These are phyloP conservation scores for Volvox carteri DNA, from an alignment of 163 green algal species.

Conservation along the genomic window DNA sequence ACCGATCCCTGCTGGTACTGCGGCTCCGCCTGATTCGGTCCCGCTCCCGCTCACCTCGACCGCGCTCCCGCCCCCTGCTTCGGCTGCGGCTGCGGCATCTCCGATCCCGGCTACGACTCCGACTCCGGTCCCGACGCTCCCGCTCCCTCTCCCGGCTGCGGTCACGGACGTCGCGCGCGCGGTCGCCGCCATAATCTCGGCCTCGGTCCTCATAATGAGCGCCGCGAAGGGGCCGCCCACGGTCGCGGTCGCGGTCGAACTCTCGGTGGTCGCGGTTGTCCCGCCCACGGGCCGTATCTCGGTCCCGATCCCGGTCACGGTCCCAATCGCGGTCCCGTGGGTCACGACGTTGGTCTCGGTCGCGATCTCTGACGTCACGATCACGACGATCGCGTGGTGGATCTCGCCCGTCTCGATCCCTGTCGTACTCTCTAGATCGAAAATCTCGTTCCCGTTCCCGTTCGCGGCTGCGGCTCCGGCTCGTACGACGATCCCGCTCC, in stretches of 20 bases:
- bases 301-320: conserved; percentile 24
- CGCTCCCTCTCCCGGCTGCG: neutral
- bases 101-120: neutral
- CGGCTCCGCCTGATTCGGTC: neutral
- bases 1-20: conserved; percentile 21
- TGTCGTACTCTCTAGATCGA: conserved; percentile 8
- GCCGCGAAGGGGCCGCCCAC: neutral
- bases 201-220: neutral
- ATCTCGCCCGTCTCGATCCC: neutral
- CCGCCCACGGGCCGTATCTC: conserved; percentile 15
- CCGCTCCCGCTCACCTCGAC: neutral
- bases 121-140: conserved; percentile 6
- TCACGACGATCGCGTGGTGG: neutral
- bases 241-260: conserved; percentile 21
- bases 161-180: conserved; percentile 13
- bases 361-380: conserved; percentile 8
- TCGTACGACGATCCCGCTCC: neutral
- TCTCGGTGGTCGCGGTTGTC: conserved; percentile 1
- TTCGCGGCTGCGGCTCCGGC: neutral
- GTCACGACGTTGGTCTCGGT: neutral
- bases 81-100: conserved; percentile 28
- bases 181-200: no score
- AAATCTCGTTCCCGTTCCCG: conserved; percentile 21
- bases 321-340: conserved; percentile 20
- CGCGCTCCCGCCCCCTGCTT: conserved; percentile 12